Conservation (phyloP, 2,329 filamentous ascomycete genomes). For the Aspergillus fumigatiaffinis region DNA sequence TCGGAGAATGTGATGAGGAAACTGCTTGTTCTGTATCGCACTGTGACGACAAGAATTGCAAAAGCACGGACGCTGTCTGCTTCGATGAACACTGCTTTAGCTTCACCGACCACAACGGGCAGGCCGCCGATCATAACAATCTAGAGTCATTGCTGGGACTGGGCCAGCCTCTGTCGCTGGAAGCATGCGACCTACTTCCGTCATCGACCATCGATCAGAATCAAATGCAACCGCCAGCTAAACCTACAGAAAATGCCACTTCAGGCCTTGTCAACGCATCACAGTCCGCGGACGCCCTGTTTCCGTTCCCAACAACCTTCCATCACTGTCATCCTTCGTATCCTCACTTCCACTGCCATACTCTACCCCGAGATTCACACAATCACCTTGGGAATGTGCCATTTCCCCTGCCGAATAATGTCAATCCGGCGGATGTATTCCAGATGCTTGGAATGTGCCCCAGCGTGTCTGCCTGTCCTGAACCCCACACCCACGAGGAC, state of each 20-base stretch:
- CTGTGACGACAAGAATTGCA: conserved; percentile 27
- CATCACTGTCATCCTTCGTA: conserved; percentile 22
- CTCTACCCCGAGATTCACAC: conserved; percentile 27
- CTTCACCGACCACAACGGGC: conserved; percentile 11
- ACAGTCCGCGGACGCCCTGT: conserved; percentile 13
- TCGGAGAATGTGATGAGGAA: conserved; percentile 37
- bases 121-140: conserved; percentile 21
- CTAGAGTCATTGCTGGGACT: conserved; percentile 33
- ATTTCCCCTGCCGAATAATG: conserved; percentile 24
- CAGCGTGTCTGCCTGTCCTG: conserved; percentile 25
- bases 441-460: conserved; percentile 35
- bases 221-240: conserved; percentile 17
- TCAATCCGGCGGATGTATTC: conserved; percentile 34
- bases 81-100: conserved; percentile 37
- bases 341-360: conserved; percentile 28
- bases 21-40: conserved; percentile 34
- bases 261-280: conserved; percentile 12
- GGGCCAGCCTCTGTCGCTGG: conserved; percentile 26
- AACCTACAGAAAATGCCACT: conserved; percentile 15
- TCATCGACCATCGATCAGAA: conserved; percentile 16
- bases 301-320: conserved; percentile 19
- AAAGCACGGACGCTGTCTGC: conserved; percentile 31
- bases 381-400: conserved; percentile 18
- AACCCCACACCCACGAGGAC: conserved; percentile 21
- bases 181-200: conserved; percentile 25